These are phyloP conservation scores for Leccinum pseudoinsigne DNA, from an alignment of 1,284 basidiomycete genomes.

Conservation along the genomic window DNA sequence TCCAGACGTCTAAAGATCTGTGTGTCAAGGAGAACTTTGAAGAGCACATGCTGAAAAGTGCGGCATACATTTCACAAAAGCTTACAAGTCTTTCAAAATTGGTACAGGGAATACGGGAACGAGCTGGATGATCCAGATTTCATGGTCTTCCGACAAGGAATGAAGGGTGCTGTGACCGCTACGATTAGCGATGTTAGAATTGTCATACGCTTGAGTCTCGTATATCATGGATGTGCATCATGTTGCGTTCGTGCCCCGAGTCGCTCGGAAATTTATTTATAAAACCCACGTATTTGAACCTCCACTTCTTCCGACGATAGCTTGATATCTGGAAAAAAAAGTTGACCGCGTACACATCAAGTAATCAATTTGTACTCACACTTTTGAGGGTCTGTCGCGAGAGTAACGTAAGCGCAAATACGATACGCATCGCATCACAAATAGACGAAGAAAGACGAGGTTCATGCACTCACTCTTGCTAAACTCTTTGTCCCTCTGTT, in stretches of 20 bases:
- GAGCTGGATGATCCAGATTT: background rate
- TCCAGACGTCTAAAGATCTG: background rate
- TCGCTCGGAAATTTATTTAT: constrained; percentile 25
- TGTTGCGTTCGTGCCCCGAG: background rate
- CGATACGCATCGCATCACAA: background rate
- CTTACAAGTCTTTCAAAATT: background rate
- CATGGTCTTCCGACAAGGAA: background rate
- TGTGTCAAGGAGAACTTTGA: background rate
- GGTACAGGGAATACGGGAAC: background rate
- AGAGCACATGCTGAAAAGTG: background rate
- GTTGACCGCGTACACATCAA: constrained; percentile 7
- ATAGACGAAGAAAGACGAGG: constrained; percentile 1
- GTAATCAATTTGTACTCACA: constrained; percentile 47
- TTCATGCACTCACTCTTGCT: constrained; percentile 62
- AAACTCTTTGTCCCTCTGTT: constrained; percentile 75
- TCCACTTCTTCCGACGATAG: constrained; percentile 75
- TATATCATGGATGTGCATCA: background rate
- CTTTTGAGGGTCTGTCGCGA: constrained; percentile 68
- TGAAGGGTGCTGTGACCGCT: background rate
- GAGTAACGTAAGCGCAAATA: background rate
- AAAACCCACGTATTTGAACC: constrained; percentile 64
- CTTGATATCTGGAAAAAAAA: constrained; percentile 66
- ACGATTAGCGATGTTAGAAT: background rate
- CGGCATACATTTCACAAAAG: background rate
- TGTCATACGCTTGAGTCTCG: background rate